phyloP scores from a whole-genome alignment of 2,329 filamentous ascomycete genomes.

The Tolypocladium nubicola region DNA sequence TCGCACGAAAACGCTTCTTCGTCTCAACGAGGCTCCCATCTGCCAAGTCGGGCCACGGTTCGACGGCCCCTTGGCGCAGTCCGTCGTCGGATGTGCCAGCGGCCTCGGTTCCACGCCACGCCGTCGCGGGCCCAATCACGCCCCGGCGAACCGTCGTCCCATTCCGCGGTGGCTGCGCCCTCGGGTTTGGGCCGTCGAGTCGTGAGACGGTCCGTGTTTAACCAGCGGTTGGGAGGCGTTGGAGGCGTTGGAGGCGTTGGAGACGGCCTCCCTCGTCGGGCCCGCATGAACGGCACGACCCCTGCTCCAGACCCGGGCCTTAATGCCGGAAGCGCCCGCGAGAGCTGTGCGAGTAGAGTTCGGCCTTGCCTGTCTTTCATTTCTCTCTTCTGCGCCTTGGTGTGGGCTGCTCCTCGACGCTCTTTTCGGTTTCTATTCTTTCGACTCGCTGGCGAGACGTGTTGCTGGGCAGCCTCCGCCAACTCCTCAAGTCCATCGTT shows the following conservation, averaged over 20 bases:
- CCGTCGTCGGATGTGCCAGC: not conserved
- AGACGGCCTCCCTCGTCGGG: not conserved
- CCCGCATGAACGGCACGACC: not conserved
- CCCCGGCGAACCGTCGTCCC: not conserved
- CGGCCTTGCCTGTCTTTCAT: not conserved
- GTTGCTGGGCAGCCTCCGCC: constrained; percentile 1
- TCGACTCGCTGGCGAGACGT: not conserved
- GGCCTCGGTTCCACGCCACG: not conserved
- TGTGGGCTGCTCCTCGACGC: not conserved
- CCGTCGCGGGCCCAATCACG: not conserved
- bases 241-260: not conserved
- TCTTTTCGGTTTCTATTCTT: not conserved
- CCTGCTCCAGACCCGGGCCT: not conserved
- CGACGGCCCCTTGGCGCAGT: not conserved
- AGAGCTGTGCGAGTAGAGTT: too few species aligned
- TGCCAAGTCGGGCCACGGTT: not conserved
- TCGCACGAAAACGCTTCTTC: not conserved
- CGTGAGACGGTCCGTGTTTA: not conserved
- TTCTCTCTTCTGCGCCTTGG: not conserved
- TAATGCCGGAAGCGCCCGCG: not conserved
- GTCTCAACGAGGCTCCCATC: not conserved
- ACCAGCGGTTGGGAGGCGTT: not conserved
- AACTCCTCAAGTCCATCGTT: not conserved
- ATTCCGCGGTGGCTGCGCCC: not conserved
- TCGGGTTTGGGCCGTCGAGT: not conserved